phyloP scores from a whole-genome alignment of 1,284 basidiomycete genomes.

The Rhodotorula sp. region DNA sequence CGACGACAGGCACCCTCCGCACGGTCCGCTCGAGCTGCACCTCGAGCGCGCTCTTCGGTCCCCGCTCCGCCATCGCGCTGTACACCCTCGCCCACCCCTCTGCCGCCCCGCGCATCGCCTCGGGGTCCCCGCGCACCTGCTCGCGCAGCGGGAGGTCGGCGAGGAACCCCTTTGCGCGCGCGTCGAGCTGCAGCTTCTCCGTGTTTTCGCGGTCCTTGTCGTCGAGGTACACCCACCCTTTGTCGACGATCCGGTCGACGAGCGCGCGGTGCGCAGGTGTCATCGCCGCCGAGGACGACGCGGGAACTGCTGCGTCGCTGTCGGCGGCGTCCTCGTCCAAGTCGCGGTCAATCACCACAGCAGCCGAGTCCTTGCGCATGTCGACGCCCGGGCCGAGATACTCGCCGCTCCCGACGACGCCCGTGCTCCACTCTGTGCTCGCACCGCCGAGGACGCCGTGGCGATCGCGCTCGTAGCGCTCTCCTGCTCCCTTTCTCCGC shows the following conservation, averaged over 20 bases:
- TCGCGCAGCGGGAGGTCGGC: conserved; percentile 27
- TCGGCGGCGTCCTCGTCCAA: neutral
- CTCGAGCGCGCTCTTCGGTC: conserved; percentile 35
- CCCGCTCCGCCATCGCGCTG: conserved; percentile 9
- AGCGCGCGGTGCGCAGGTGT: conserved; percentile 4
- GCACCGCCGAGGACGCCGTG: conserved; percentile 31
- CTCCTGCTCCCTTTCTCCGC: neutral
- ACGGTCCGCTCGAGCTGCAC: conserved; percentile 56
- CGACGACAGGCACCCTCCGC: conserved; percentile 64
- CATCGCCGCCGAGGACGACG: neutral
- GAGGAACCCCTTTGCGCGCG: conserved; percentile 9
- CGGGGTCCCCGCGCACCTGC: conserved; percentile 22
- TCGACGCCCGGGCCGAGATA: conserved; percentile 32
- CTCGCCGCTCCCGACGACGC: conserved; percentile 28
- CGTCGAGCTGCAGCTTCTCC: conserved; percentile 18
- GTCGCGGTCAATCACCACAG: neutral
- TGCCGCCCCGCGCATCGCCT: conserved; percentile 7
- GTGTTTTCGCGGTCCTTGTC: conserved; percentile 30
- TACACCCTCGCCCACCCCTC: conserved; percentile 32
- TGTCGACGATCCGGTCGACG: conserved; percentile 16
- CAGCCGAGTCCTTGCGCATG: conserved; percentile 25
- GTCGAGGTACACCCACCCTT: conserved; percentile 32
- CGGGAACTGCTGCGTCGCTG: neutral
- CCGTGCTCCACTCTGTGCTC: conserved; percentile 26
- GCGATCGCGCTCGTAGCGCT: conserved; percentile 1